Evolutionary conservation across 495 filamentous ascomycete genomes (phyloP).

Genomic region (Amniculicola lignicola): DNA sequence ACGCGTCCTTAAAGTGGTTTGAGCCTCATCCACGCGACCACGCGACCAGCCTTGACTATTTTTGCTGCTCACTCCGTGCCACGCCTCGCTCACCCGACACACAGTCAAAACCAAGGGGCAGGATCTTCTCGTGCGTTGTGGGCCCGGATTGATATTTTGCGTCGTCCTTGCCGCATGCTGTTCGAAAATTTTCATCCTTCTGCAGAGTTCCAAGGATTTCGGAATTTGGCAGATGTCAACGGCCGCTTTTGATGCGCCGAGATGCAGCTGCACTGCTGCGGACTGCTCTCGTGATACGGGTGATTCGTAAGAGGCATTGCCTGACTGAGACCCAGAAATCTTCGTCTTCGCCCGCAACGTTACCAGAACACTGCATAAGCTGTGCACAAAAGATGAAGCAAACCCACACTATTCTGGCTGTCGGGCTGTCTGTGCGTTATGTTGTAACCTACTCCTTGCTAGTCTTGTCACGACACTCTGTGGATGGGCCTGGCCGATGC

Average conservation of each 20-base stretch:
- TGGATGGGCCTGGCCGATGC: too few species aligned
- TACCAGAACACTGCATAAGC: conserved; percentile 6
- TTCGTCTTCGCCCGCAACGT: not conserved
- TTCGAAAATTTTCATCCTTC: conserved; percentile 2
- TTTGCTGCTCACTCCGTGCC: conserved; percentile 7
- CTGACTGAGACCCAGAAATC: not conserved
- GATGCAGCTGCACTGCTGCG: not conserved
- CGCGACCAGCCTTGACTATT: conserved; percentile 14
- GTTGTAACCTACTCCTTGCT: too few species aligned
- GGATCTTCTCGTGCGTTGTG: conserved; percentile 19
- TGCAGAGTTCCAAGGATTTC: not conserved
- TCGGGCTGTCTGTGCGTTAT: too few species aligned
- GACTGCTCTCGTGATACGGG: conserved; percentile 1
- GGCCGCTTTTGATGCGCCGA: not conserved
- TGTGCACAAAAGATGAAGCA: conserved; percentile 10
- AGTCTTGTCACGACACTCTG: too few species aligned
- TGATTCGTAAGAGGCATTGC: not conserved
- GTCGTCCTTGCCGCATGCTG: not conserved
- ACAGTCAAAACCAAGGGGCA: conserved; percentile 5
- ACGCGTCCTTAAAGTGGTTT: conserved; percentile 15
- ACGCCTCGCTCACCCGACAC: not conserved
- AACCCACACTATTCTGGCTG: too few species aligned
- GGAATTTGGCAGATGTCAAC: conserved; percentile 9
- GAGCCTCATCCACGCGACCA: conserved; percentile 24
- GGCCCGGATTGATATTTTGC: not conserved